Conservation (phyloP, 75 land plant species). For the Azolla pinnata region DNA sequence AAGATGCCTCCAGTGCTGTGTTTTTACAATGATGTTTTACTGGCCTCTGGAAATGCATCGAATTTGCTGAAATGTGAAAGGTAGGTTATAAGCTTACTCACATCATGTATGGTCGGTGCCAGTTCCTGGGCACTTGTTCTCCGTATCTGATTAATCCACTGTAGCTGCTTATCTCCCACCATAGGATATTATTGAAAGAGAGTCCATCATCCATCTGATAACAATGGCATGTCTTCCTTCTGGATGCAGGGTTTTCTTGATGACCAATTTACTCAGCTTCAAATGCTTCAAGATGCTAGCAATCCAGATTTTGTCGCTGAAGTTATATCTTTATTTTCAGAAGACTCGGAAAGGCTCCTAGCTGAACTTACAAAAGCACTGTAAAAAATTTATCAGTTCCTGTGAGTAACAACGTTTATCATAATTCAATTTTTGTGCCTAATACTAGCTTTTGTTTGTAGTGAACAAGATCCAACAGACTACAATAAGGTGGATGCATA, state of each 20-base stretch:
- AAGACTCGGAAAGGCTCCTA: conserved; percentile 43
- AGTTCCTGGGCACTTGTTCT: background rate
- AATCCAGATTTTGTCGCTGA: conserved; percentile 77
- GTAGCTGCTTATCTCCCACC: background rate
- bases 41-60: too few species aligned
- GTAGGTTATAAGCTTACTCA: background rate
- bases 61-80: too few species aligned
- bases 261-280: conserved; percentile 61
- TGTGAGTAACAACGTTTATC: too few species aligned
- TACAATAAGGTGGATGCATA: conserved; percentile 15
- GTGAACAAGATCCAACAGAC: conserved; percentile 8
- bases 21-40: too few species aligned
- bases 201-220: too few species aligned
- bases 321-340: conserved; percentile 52
- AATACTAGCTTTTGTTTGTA: background rate
- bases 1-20: too few species aligned
- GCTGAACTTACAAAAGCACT: conserved; percentile 44
- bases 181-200: background rate
- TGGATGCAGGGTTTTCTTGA: conserved; percentile 51
- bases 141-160: background rate
- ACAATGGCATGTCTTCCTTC: too few species aligned
- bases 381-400: too few species aligned
- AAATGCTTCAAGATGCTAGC: conserved; percentile 59
- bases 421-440: too few species aligned
- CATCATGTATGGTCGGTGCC: background rate